phyloP scores from a whole-genome alignment of 2,329 filamentous ascomycete genomes.

The Aspergillus sclerotialis region DNA sequence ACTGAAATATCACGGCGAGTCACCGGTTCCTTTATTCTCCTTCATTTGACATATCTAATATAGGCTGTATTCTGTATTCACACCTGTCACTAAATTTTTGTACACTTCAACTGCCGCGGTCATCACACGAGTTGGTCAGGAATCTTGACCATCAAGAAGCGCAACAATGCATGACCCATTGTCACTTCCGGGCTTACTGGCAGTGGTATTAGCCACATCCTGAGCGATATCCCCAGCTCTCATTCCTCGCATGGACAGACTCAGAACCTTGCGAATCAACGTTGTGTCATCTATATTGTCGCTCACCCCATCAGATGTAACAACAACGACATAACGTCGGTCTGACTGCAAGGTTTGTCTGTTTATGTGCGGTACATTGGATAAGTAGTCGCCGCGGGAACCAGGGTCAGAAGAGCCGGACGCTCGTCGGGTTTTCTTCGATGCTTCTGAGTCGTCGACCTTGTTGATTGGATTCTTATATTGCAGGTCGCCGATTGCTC shows the following conservation, averaged over 20 bases:
- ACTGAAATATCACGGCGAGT: no score
- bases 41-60: no score
- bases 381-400: slow-evolving; percentile 23
- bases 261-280: slow-evolving; percentile 25
- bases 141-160: slow-evolving; percentile 22
- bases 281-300: slow-evolving; percentile 20
- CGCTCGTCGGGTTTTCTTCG: slow-evolving; percentile 11
- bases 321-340: slow-evolving; percentile 22
- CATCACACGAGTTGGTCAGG: no score
- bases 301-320: slow-evolving; percentile 26
- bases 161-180: slow-evolving; percentile 27
- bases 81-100: no score
- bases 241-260: slow-evolving; percentile 19
- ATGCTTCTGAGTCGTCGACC: slow-evolving; percentile 7
- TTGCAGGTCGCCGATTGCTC: slow-evolving; percentile 29
- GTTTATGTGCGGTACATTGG: slow-evolving; percentile 24
- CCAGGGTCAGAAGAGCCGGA: slow-evolving; percentile 11
- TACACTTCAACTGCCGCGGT: no score
- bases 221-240: slow-evolving; percentile 23
- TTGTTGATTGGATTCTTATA: slow-evolving; percentile 30
- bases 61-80: no score
- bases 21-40: no score
- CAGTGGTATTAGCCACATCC: slow-evolving; percentile 15
- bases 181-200: slow-evolving; percentile 16
- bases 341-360: slow-evolving; percentile 15